These are phyloP conservation scores for Cytospora schulzeri DNA, from an alignment of 2,329 filamentous ascomycete genomes.

Conservation along the genomic window DNA sequence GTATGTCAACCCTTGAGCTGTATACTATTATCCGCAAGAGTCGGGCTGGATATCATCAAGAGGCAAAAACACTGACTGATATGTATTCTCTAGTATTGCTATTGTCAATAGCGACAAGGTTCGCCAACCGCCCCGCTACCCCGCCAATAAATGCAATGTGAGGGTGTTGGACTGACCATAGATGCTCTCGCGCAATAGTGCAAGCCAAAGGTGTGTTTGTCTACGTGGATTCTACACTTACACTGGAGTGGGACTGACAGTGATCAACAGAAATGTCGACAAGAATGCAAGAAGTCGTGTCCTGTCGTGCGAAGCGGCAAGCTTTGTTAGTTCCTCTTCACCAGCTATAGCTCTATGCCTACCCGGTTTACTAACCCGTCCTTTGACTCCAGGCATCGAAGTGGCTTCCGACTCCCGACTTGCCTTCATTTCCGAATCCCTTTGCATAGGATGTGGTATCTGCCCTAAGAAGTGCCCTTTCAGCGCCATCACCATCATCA, in stretches of 20 bases:
- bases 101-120: constrained; percentile 99
- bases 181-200: constrained; percentile 57
- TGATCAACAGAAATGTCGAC: constrained; percentile 79
- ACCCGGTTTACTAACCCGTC: constrained; percentile 64
- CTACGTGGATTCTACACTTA: neutral
- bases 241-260: constrained; percentile 19
- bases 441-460: constrained; percentile 99
- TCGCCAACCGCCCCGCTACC: constrained; percentile 45
- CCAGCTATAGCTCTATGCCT: constrained; percentile 41
- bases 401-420: constrained; percentile 86
- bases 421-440: constrained; percentile 94
- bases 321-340: constrained; percentile 60
- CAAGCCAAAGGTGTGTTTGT: constrained; percentile 75
- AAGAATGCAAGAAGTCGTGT: constrained; percentile 99
- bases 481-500: constrained; percentile 99
- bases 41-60: neutral
- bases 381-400: constrained; percentile 96
- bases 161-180: constrained; percentile 40
- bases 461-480: constrained; percentile 99
- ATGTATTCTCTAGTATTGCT: constrained; percentile 73
- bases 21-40: neutral
- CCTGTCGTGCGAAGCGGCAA: constrained; percentile 97
- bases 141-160: constrained; percentile 34
- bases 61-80: constrained; percentile 29
- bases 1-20: constrained; percentile 50